Evolutionary conservation across 257 asterid species (phyloP).

Genomic region (Solanum peruvianum): DNA sequence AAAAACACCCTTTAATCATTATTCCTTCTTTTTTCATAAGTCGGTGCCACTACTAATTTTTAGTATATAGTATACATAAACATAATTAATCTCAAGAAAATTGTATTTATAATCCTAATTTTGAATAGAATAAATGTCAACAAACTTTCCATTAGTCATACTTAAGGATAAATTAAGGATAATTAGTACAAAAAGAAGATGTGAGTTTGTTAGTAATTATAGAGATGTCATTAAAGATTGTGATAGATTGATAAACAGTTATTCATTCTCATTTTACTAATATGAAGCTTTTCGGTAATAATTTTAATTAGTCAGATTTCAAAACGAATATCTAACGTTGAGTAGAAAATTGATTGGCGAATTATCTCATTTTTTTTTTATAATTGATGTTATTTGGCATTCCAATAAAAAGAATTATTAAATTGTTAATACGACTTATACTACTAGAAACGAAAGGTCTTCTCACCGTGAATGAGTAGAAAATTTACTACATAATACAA

Average conservation of each 20-base stretch:
- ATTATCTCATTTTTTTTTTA: neutral
- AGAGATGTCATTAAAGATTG: neutral
- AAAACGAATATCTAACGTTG: no score
- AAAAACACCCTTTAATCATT: conserved; percentile 1
- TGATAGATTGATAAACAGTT: neutral
- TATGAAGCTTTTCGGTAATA: neutral
- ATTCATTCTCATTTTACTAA: no score
- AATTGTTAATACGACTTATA: neutral
- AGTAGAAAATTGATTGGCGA: neutral
- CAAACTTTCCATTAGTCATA: neutral
- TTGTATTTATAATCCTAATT: neutral
- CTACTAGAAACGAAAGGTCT: neutral
- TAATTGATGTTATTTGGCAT: neutral
- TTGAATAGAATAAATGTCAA: neutral
- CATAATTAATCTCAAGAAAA: neutral
- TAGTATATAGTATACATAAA: neutral
- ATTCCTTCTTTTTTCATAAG: neutral
- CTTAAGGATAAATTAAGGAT: neutral
- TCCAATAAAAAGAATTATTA: neutral
- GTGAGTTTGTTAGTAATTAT: neutral
- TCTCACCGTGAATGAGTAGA: neutral
- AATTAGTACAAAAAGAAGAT: neutral
- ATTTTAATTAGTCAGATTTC: neutral
- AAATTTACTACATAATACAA: no score
- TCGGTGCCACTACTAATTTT: neutral